A percentile compares a stretch with the other conserved stretches of the same genome.
These are phyloP conservation scores for Tieghemiomyces parasiticus DNA, from an alignment of 192 early-diverging fungal species.

Conservation along the genomic window DNA sequence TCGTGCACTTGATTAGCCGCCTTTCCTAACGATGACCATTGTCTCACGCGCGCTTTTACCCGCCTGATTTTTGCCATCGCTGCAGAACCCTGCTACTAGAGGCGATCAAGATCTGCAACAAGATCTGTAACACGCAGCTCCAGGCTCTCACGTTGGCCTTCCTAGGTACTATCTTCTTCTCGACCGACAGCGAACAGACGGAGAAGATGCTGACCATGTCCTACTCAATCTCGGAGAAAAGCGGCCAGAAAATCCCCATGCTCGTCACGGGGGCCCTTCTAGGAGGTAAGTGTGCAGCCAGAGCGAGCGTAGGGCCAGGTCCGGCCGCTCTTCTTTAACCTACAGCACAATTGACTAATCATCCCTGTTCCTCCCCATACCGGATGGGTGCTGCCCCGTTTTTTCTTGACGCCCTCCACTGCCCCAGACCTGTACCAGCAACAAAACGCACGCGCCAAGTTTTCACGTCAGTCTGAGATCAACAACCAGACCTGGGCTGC, in stretches of 20 bases:
- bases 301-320: neutral
- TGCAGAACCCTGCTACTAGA: conserved; percentile 1
- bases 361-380: neutral
- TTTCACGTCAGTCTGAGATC: neutral
- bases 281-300: neutral
- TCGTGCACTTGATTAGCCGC: neutral
- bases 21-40: neutral
- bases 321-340: neutral
- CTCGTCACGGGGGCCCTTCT: neutral
- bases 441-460: neutral
- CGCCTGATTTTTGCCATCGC: neutral
- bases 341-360: neutral
- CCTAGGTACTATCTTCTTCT: conserved; percentile 3
- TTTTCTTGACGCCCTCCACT: neutral
- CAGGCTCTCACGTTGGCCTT: neutral
- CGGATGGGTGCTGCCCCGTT: neutral
- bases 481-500: neutral
- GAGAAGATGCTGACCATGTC: conserved; percentile 6
- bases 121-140: neutral
- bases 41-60: neutral
- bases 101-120: neutral
- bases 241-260: neutral
- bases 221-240: neutral
- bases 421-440: neutral
- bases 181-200: conserved; percentile 1